phyloP scores from a whole-genome alignment of 768 basidiomycete species.

The Leccinellum rugosiceps region DNA sequence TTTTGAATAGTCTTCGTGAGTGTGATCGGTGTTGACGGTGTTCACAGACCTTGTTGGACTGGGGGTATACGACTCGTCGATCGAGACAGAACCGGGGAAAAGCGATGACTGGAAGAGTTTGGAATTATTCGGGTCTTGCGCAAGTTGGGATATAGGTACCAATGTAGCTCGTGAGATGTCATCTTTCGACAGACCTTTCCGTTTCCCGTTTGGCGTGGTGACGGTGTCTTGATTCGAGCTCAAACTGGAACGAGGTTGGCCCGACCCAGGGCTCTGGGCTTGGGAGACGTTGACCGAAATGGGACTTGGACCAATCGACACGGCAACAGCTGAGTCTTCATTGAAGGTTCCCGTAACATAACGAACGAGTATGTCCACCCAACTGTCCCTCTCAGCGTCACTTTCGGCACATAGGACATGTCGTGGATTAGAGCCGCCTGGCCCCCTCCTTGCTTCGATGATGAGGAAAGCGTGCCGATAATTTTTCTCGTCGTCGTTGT shows the following conservation, averaged over 20 bases:
- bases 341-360: conserved; percentile 82
- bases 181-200: conserved; percentile 53
- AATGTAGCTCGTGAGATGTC: conserved; percentile 54
- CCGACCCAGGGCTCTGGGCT: conserved; percentile 27
- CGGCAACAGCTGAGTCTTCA: conserved; percentile 56
- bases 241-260: conserved; percentile 57
- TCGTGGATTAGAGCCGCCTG: conserved; percentile 65
- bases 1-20: conserved; percentile 31
- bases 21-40: conserved; percentile 36
- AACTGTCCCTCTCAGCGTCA: conserved; percentile 87
- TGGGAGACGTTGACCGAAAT: conserved; percentile 24
- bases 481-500: conserved; percentile 80
- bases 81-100: conserved; percentile 19
- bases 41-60: conserved; percentile 58
- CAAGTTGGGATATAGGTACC: conserved; percentile 55
- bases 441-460: conserved; percentile 79
- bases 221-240: conserved; percentile 38
- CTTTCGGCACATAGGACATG: conserved; percentile 98
- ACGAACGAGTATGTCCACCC: conserved; percentile 91
- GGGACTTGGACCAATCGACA: conserved; percentile 34
- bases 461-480: conserved; percentile 98
- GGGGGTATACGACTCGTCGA: conserved; percentile 35
- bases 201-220: conserved; percentile 24
- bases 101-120: conserved; percentile 56
- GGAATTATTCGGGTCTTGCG: conserved; percentile 51